Evolutionary conservation across 306 rosid species (phyloP).

Genomic region (Argentina anserina): DNA sequence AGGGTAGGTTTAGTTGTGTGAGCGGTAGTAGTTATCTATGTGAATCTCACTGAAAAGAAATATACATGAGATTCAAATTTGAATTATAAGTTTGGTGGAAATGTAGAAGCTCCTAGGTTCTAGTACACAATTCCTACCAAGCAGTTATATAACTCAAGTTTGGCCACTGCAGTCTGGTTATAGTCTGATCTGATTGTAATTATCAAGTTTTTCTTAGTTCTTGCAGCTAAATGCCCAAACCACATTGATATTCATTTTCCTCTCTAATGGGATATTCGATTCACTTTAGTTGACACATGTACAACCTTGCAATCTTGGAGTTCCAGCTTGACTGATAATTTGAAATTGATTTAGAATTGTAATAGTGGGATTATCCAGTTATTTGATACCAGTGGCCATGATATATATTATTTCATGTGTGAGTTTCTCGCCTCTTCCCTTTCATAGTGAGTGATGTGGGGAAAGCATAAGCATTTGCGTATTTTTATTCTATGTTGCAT

Average conservation of each 20-base stretch:
- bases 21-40: not conserved
- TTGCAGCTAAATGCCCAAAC: not conserved
- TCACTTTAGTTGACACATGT: not conserved
- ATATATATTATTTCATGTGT: not conserved
- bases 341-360: not conserved
- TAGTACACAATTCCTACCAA: not conserved
- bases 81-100: not conserved
- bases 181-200: not conserved
- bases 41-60: not conserved
- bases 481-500: not conserved
- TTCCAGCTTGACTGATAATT: not conserved
- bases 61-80: not conserved
- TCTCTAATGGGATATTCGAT: not conserved
- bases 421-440: not conserved
- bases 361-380: not conserved
- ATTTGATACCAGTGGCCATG: not conserved
- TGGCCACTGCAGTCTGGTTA: not conserved
- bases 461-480: too few species aligned
- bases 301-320: not conserved
- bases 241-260: not conserved
- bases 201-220: not conserved
- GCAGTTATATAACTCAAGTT: not conserved
- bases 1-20: not conserved
- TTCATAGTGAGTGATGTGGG: not conserved
- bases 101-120: not conserved